Base-by-base conservation (phyloP, 495 filamentous ascomycete genomes). In the Lasiosphaeria ovina region DNA sequence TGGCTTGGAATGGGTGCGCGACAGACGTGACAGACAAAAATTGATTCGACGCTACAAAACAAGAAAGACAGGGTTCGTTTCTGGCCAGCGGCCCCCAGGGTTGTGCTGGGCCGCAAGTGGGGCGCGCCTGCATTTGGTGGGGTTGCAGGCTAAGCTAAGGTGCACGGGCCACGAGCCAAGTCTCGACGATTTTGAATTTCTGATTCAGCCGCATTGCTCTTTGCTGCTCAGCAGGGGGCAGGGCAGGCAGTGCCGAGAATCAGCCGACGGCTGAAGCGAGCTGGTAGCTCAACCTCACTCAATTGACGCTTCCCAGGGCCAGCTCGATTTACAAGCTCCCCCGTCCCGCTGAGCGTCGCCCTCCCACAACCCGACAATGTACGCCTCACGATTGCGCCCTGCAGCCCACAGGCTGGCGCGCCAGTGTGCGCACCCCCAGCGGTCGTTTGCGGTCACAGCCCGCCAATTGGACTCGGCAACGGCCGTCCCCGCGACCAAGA, bases 371-470 rank as follows among this genome's bases (percentile, higher is more conserved):
- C 35, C 66, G 66, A 70, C 66, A 55, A 88, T 86, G 85, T 82
- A 83, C 69, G 79, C 75, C 65, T 77, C 79, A 51, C 76, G 82
- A 71, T 75, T 81, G 68, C 75, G 79, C 49, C 8, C 44, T n/a
- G 70, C 80, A 40, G 72, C 77, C 59, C 52, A 58, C 33, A 31
- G 32, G 61, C 69, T 69, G 53, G 52, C 66, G 57, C 71, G 63
- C 68, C 64, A 66, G 38, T 58, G 65, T 45, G 66, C 63, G 42
- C 62, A 66, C 58, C 64, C 72, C 7, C 69, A 61, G 65, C 72
- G 73, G 51, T 62, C 72, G 24, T 78, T 81, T 54, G 62, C 67
- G 32, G 60, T 65, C 35, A 75, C 76, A 2, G 67, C 71, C 16
- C 74, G 74, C 51, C 70, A 72, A 42, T 64, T 70, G 61, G 72